A percentile compares a stretch with the other conserved stretches of the same genome.
These are phyloP conservation scores for Cladosporium sp. DNA, from an alignment of 2,329 filamentous ascomycete species.

Conservation along the genomic window DNA sequence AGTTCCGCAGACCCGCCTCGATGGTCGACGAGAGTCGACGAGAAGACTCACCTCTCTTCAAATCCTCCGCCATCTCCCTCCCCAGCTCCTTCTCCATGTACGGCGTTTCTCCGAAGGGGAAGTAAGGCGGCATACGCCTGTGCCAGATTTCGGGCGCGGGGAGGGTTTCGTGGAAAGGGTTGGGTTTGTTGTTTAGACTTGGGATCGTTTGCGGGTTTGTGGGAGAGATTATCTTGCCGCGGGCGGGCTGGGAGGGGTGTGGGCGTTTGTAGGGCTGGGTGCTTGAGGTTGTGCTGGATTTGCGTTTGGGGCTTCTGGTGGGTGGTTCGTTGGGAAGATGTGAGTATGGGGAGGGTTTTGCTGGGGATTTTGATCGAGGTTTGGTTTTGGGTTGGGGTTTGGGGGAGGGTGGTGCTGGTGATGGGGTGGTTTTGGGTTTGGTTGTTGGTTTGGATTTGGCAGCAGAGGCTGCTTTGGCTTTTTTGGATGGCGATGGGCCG, in stretches of 20 bases:
- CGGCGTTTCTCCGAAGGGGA: conserved; percentile 31
- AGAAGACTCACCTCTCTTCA: conserved; percentile 21
- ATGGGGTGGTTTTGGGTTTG: no score
- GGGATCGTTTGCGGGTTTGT: conserved; percentile 17
- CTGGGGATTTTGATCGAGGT: background rate
- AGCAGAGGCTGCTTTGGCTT: background rate
- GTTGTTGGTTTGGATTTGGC: background rate
- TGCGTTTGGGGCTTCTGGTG: background rate
- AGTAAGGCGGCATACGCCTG: conserved; percentile 25
- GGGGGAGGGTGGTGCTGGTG: background rate
- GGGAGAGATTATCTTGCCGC: conserved; percentile 14
- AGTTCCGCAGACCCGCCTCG: no score
- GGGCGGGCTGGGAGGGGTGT: background rate
- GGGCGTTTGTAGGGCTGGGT: background rate
- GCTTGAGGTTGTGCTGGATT: background rate
- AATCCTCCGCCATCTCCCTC: conserved; percentile 26
- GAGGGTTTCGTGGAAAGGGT: conserved; percentile 28
- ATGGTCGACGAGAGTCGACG: background rate
- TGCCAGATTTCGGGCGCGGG: conserved; percentile 28
- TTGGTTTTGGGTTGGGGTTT: background rate
- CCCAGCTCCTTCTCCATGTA: conserved; percentile 25
- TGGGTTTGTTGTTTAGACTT: conserved; percentile 13
- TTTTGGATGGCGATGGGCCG: background rate
- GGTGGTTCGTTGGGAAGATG: no score
- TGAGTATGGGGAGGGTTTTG: no score